Conservation (phyloP, 2,329 filamentous ascomycete species). For the Daldinia sp. region DNA sequence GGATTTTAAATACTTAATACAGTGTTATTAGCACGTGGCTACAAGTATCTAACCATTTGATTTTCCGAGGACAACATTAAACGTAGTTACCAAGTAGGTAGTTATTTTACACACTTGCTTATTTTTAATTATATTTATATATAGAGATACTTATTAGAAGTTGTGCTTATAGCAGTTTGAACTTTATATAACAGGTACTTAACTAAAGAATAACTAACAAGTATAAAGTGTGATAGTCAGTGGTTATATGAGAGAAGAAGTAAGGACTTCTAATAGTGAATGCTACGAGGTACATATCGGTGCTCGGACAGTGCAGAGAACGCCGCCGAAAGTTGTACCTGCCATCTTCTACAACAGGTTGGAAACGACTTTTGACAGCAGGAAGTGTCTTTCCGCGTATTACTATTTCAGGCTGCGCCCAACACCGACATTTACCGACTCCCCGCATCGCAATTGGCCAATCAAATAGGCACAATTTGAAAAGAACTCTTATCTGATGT, state of each 20-base stretch:
- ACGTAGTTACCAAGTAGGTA: too few species aligned
- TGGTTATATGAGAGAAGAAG: too few species aligned
- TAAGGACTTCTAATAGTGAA: background rate
- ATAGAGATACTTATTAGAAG: too few species aligned
- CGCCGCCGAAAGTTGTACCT: background rate
- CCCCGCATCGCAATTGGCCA: conserved; percentile 32
- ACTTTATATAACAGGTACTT: too few species aligned
- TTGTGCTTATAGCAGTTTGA: too few species aligned
- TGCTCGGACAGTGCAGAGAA: background rate
- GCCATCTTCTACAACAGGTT: background rate
- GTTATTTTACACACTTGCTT: too few species aligned
- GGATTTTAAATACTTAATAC: conserved; percentile 3
- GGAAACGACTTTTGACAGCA: background rate
- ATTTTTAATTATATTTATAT: background rate
- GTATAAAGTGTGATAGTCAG: too few species aligned
- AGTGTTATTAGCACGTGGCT: conserved; percentile 1
- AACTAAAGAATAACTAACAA: too few species aligned
- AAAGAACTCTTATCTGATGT: conserved; percentile 34
- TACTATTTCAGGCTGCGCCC: conserved; percentile 9
- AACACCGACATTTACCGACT: conserved; percentile 39
- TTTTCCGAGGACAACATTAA: background rate
- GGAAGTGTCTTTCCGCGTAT: conserved; percentile 16
- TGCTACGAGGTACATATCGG: background rate
- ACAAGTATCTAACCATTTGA: background rate
- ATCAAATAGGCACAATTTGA: conserved; percentile 37